A percentile compares a stretch with the other conserved stretches of the same genome.
Conservation (phyloP, 2,329 filamentous ascomycete species). For the Xenosphaeropsis pyriputrescens region DNA sequence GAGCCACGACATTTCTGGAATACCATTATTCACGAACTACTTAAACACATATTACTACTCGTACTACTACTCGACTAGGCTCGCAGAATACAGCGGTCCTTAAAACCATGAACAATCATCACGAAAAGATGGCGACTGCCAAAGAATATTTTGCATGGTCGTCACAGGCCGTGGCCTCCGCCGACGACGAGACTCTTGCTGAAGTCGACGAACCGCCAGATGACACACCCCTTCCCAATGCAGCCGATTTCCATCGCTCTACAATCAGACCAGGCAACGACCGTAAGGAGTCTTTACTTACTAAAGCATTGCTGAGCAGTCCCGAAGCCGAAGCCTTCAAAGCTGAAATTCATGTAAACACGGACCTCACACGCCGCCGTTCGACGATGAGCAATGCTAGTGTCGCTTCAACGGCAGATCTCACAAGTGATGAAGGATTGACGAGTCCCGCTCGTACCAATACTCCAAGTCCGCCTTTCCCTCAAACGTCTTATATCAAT, state of each 20-base stretch:
- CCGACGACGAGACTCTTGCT: constrained; percentile 50
- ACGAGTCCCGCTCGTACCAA: constrained; percentile 81
- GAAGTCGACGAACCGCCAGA: constrained; percentile 89
- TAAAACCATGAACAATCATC: constrained; percentile 1
- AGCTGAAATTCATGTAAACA: constrained; percentile 21
- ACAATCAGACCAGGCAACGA: constrained; percentile 30
- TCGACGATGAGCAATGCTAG: constrained; percentile 70
- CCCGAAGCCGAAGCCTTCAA: constrained; percentile 39
- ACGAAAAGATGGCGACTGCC: constrained; percentile 11
- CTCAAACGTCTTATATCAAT: constrained; percentile 34
- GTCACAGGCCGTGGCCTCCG: constrained; percentile 22
- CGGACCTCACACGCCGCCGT: constrained; percentile 20
- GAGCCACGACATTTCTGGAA: no score
- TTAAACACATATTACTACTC: neutral
- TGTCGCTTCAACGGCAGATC: constrained; percentile 69
- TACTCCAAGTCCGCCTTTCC: constrained; percentile 77
- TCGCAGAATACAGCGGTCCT: neutral
- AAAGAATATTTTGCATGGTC: constrained; percentile 28
- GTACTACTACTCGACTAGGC: constrained; percentile 4
- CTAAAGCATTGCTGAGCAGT: constrained; percentile 61
- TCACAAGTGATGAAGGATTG: constrained; percentile 87
- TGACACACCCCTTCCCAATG: constrained; percentile 8
- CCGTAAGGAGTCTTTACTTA: constrained; percentile 70
- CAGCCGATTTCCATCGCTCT: constrained; percentile 17
- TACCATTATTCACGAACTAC: no score